Evolutionary conservation across 768 basidiomycete species (phyloP), one percentile per base, ranked within the genome.

Genomic region (Pleurotus giganteus): DNA sequence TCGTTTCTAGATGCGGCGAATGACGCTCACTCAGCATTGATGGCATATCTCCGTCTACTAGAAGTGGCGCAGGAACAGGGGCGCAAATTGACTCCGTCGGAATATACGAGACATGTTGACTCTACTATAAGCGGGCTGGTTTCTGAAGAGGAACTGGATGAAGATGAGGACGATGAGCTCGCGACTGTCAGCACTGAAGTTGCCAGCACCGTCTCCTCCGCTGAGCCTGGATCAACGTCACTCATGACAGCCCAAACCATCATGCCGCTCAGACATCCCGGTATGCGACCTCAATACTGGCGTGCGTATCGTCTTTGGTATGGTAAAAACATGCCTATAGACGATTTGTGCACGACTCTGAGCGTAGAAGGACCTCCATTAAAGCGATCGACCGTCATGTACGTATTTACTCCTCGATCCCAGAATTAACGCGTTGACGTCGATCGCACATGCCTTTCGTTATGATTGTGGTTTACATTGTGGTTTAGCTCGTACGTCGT

Each of bases 221-320:
- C 27, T 19, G 23, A 26, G 19, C n/a, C 13, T 3, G 31, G 23
- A n/a, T 7, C 41, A 13, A 36, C 42, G 13, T n/a, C 19, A 43
- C 13, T 34, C 12, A 23, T 26, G 7, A 31, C 4, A 17, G 27
- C 47, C 2, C 8, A 13, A 19, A 3, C 47, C 8, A 52, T 42
- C 36, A 26, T 52, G 11, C 34, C 50, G 34, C 23, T 52, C 12
- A 52, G 15, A 19, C 42, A 42, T 11, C 27, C n/a, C 4, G 24
- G 31, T 43, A 64, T 64, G 59, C 60, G 63, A 4, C 45, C 61
- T 13, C 69, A 71, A 41, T 62, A 65, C 45, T 60, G 70, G 21
- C 69, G 71, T 19, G 70, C 71, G n/a, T 71, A 72, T 50, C 62
- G 65, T 23, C 57, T 63, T 53, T 74, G 72, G 72, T 60, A 68